Base-by-base conservation (phyloP, 495 filamentous ascomycete genomes). In the Xylaria intraflava region DNA sequence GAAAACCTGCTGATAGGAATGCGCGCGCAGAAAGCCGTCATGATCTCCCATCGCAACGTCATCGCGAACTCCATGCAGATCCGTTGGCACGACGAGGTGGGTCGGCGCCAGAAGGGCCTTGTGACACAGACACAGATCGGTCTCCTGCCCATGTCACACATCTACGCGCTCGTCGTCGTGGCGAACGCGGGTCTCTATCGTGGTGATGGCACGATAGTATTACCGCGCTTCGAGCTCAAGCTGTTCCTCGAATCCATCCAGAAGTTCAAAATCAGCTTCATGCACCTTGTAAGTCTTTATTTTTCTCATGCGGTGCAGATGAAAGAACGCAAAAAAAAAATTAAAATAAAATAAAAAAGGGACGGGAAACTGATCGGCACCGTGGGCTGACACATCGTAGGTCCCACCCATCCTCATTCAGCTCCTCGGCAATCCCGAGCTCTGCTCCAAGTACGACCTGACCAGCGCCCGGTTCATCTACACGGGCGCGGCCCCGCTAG, bases 31-130 rank as follows among this genome's bases (percentile, higher is more conserved):
- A 96, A 96, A 89, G 90, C 89, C 23, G 90, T 94, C 33, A 95
- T 90, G 89, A 89, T 96, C 56, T 85, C 88, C 12, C 90, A 96
- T 68, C 70, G 75, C 14, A 96, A 96, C 63, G 86, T 95, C 16
- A 96, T 96, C 46, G 82, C 88, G 26, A 96, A 95, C 60, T 78
- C 81, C 1, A 63, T 93, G 60, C 86, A 90, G 60, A 75, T 83
- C 51, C 54, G 62, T 16, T 65, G 74, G 11, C 83, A 71, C 53
- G 86, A 92, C 27, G 62, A 69, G n/a, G 57, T 69, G 1, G 55
- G 62, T 4, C 56, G 69, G 35, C 69, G 61, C 30, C 60, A 74
- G 26, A 57, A 62, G 1, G 71, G 72, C 9, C 52, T 70, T 41
- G 69, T 70, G 29, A 83, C 79, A 0, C 86, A 92, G 43, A 80